phyloP scores from a whole-genome alignment of 2,329 filamentous ascomycete species.

The Pseudogymnoascus sp. region DNA sequence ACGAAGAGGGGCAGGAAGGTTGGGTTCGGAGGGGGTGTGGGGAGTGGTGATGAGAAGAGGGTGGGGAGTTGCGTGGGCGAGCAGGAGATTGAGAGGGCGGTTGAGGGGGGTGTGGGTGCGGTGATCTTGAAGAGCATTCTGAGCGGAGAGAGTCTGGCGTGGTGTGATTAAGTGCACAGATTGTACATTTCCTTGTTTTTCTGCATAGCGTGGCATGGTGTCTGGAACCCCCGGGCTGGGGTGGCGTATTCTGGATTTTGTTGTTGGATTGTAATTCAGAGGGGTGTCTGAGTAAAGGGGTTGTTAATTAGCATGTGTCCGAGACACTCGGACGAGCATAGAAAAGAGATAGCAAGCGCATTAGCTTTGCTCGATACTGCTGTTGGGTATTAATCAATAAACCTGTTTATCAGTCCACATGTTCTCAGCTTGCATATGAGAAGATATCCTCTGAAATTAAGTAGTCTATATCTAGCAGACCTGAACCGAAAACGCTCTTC shows the following conservation, averaged over 20 bases:
- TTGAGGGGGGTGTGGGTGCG: conserved; percentile 50
- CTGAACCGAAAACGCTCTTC: background rate
- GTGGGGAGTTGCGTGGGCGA: conserved; percentile 74
- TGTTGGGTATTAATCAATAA: conserved; percentile 3
- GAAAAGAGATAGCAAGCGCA: background rate
- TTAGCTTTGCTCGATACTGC: background rate
- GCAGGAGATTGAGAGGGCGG: conserved; percentile 65
- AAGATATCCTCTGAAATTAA: background rate
- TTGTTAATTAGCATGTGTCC: background rate
- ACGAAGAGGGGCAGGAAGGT: conserved; percentile 58
- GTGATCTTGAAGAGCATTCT: conserved; percentile 56
- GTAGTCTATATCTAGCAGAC: conserved; percentile 2
- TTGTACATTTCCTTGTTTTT: background rate
- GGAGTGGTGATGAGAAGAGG: conserved; percentile 61
- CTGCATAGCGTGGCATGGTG: conserved; percentile 3
- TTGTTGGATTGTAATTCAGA: background rate
- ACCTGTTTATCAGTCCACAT: background rate
- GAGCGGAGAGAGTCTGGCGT: conserved; percentile 33
- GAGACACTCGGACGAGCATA: background rate
- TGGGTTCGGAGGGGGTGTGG: conserved; percentile 39
- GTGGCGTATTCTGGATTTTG: background rate
- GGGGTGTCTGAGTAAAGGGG: background rate
- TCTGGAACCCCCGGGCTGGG: background rate
- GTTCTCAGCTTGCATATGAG: background rate
- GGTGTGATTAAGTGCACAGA: background rate